Conservation (phyloP, 2,329 filamentous ascomycete genomes). For the Fusarium sp. region DNA sequence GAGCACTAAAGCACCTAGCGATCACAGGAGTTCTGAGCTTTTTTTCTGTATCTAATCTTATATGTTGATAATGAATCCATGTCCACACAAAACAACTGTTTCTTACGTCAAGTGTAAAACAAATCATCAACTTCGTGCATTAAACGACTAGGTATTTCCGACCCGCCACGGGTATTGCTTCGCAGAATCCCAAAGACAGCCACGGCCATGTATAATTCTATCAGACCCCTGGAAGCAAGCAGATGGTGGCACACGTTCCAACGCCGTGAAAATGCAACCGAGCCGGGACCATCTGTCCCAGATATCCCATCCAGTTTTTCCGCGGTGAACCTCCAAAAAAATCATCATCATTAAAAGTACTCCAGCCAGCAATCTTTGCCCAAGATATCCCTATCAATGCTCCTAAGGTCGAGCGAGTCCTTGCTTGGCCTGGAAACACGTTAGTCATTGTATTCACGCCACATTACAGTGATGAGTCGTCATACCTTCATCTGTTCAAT, state of each 20-base stretch:
- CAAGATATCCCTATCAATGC: slow-evolving; percentile 17
- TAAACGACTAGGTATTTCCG: slow-evolving; percentile 46
- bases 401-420: slow-evolving; percentile 58
- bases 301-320: slow-evolving; percentile 38
- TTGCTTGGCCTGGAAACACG: slow-evolving; percentile 58
- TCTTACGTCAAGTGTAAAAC: neutral
- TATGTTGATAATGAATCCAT: slow-evolving; percentile 20
- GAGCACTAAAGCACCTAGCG: slow-evolving; percentile 15
- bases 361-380: slow-evolving; percentile 20
- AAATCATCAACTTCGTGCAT: slow-evolving; percentile 44
- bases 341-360: slow-evolving; percentile 43
- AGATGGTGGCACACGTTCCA: slow-evolving; percentile 46
- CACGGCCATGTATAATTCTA: slow-evolving; percentile 37
- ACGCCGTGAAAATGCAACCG: slow-evolving; percentile 47
- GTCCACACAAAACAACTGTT: neutral
- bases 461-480: neutral
- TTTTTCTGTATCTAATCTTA: neutral
- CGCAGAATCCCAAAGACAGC: slow-evolving; percentile 41
- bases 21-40: slow-evolving; percentile 26
- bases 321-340: slow-evolving; percentile 34
- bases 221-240: slow-evolving; percentile 39
- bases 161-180: slow-evolving; percentile 40
- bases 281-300: slow-evolving; percentile 38
- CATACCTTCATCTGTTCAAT: slow-evolving; percentile 97
- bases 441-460: slow-evolving; percentile 1